These are phyloP conservation scores for Plasmodium gallinaceum DNA, from an alignment of 169 alveolate genomes.

Conservation along the genomic window DNA sequence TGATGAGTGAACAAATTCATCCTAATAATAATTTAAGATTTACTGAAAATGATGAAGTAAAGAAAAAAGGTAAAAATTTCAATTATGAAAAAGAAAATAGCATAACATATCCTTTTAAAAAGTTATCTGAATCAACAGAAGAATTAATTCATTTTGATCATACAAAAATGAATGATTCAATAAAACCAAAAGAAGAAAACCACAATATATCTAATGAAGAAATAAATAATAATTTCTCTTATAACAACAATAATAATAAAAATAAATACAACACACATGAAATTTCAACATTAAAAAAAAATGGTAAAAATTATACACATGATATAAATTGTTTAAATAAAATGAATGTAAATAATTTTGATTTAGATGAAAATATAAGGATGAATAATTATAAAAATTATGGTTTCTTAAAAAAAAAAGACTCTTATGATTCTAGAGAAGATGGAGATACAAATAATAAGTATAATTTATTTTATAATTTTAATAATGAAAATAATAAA, in stretches of 20 bases:
- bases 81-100: not conserved
- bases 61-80: not conserved
- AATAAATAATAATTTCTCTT: not conserved
- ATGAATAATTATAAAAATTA: too few species aligned
- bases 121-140: not conserved
- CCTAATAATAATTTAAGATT: constrained; percentile 16
- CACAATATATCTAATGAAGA: not conserved
- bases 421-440: too few species aligned
- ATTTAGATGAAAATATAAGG: too few species aligned
- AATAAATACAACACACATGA: not conserved
- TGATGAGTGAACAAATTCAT: not conserved
- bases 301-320: not conserved
- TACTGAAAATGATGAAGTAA: constrained; percentile 14
- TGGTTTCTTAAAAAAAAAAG: too few species aligned
- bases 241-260: constrained; percentile 4
- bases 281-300: not conserved
- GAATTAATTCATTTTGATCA: not conserved
- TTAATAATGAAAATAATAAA: constrained; percentile 20
- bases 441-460: constrained; percentile 28
- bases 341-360: not conserved
- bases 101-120: too few species aligned
- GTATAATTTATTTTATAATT: constrained; percentile 48
- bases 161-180: constrained; percentile 1
- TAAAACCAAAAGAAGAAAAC: not conserved
- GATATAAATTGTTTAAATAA: not conserved